Conservation (phyloP, 495 filamentous ascomycete genomes). For the Talaromyces proteolyticus region DNA sequence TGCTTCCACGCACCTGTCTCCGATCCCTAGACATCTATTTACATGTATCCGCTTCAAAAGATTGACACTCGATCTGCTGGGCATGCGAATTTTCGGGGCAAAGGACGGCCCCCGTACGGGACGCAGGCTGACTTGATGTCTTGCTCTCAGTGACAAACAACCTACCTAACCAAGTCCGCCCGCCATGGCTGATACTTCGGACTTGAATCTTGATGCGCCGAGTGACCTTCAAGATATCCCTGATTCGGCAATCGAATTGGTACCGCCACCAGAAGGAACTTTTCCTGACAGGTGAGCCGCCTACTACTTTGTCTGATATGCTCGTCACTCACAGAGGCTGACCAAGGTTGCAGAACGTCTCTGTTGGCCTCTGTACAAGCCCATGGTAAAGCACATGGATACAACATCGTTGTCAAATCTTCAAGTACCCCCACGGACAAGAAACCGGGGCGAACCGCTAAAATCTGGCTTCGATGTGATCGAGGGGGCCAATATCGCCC, state of each 20-base stretch:
- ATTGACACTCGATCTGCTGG: too few species aligned
- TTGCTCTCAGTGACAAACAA: not conserved
- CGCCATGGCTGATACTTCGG: conserved; percentile 30
- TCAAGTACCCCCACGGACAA: conserved; percentile 42
- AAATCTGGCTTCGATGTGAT: conserved; percentile 44
- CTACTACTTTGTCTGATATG: not conserved
- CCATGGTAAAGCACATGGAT: conserved; percentile 39
- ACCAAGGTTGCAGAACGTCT: conserved; percentile 16
- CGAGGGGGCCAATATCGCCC: conserved; percentile 46
- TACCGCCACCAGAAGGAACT: conserved; percentile 37
- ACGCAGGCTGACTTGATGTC: not conserved
- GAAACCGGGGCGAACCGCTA: conserved; percentile 41
- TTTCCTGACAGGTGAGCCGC: conserved; percentile 39
- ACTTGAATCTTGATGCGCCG: conserved; percentile 41
- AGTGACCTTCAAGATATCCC: conserved; percentile 46
- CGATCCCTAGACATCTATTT: too few species aligned
- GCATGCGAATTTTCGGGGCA: conserved; percentile 10
- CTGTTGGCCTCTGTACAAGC: conserved; percentile 37
- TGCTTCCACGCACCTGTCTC: conserved; percentile 43
- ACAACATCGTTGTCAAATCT: conserved; percentile 44
- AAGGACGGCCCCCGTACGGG: not conserved
- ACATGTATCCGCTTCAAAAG: too few species aligned
- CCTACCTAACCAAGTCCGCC: conserved; percentile 18
- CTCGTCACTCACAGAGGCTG: not conserved
- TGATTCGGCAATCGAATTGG: conserved; percentile 36